phyloP scores from a whole-genome alignment of 176 grass and related monocot genomes.

The Juncus inflexus region DNA sequence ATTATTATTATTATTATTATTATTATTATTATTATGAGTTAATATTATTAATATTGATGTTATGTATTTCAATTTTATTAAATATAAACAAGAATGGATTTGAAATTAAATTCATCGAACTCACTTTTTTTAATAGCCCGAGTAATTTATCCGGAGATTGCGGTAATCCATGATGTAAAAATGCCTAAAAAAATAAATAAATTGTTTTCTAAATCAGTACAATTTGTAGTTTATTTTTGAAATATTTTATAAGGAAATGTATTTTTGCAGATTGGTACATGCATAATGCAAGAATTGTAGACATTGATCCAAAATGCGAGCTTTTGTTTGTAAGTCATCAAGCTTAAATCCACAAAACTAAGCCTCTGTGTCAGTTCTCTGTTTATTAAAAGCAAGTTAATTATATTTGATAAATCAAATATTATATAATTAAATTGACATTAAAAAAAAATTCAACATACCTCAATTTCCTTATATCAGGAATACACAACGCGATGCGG shows the following conservation, averaged over 20 bases:
- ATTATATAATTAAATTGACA: not conserved
- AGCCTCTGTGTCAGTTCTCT: constrained; percentile 73
- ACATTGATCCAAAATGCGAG: constrained; percentile 96
- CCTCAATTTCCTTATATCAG: constrained; percentile 73
- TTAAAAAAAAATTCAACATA: constrained; percentile 27
- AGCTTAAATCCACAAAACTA: constrained; percentile 40
- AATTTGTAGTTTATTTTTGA: constrained; percentile 1
- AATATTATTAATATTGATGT: too few relatives aligned
- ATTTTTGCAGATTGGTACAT: constrained; percentile 46
- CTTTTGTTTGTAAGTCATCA: constrained; percentile 84
- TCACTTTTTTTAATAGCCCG: constrained; percentile 64
- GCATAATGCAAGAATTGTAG: constrained; percentile 97
- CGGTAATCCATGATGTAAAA: constrained; percentile 76
- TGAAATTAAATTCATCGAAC: not conserved
- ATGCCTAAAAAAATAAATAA: constrained; percentile 48
- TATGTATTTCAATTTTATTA: not conserved
- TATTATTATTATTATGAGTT: not conserved
- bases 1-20: not conserved
- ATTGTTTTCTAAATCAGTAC: not conserved
- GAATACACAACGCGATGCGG: constrained; percentile 39
- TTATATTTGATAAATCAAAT: not conserved
- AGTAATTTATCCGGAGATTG: constrained; percentile 67
- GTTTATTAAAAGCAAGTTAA: not conserved
- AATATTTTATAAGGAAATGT: not conserved
- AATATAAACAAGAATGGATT: not conserved